These are phyloP conservation scores for Botryotinia globosa DNA, from an alignment of 2,329 filamentous ascomycete species.

Conservation along the genomic window DNA sequence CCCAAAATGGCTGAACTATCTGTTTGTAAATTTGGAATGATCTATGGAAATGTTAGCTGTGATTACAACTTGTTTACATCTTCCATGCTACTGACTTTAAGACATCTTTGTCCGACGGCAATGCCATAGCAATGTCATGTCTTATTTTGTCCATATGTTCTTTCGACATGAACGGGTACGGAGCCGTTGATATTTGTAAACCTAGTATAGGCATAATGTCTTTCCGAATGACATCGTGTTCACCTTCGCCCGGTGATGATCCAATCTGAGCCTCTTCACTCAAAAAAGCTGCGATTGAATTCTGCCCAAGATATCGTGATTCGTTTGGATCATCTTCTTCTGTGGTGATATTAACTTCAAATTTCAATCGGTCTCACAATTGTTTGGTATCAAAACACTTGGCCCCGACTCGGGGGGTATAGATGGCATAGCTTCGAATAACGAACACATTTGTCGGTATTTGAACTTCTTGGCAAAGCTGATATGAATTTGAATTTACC, in stretches of 20 bases:
- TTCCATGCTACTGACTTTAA: slow-evolving; percentile 53
- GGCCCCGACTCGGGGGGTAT: not conserved
- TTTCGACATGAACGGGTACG: slow-evolving; percentile 65
- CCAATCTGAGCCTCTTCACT: slow-evolving; percentile 54
- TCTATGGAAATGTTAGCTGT: slow-evolving; percentile 39
- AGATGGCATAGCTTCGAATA: not conserved
- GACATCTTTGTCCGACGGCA: slow-evolving; percentile 63
- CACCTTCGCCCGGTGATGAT: slow-evolving; percentile 51
- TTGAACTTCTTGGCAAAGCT: not conserved
- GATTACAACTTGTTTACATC: not conserved
- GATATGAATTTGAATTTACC: slow-evolving; percentile 28
- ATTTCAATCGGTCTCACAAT: slow-evolving; percentile 14
- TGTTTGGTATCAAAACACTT: not conserved
- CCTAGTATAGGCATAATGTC: slow-evolving; percentile 66
- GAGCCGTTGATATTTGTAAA: slow-evolving; percentile 59
- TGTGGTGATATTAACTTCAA: slow-evolving; percentile 21
- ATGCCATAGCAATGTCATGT: slow-evolving; percentile 57
- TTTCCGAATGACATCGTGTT: slow-evolving; percentile 49
- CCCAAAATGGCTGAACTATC: slow-evolving; percentile 66
- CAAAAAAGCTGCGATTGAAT: slow-evolving; percentile 64
- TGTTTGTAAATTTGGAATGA: slow-evolving; percentile 66
- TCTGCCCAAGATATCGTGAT: slow-evolving; percentile 63
- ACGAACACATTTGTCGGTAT: not conserved
- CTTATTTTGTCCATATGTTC: slow-evolving; percentile 59
- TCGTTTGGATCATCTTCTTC: slow-evolving; percentile 55